phyloP scores from a whole-genome alignment of 176 grass and related monocot species.

The Triticum timopheevii region DNA sequence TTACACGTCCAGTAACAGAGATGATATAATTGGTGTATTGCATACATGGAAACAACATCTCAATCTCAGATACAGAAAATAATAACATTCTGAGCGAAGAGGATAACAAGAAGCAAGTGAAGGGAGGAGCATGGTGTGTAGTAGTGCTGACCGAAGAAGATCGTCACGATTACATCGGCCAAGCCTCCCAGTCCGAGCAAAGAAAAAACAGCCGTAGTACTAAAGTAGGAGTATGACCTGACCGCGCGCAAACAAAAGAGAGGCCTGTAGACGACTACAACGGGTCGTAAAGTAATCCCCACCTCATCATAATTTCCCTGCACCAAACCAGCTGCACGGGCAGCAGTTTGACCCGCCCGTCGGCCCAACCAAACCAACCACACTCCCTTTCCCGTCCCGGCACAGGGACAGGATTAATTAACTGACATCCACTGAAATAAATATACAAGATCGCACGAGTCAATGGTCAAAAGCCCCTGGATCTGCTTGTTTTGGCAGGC shows the following conservation, averaged over 20 bases:
- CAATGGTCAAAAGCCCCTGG: slow-evolving; percentile 32
- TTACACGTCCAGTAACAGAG: not conserved
- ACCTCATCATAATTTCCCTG: not conserved
- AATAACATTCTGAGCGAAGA: too few relatives aligned
- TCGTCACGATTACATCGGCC: slow-evolving; percentile 22
- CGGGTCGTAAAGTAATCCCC: slow-evolving; percentile 27
- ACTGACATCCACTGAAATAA: not conserved
- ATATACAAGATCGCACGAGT: not conserved
- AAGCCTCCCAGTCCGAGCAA: not conserved
- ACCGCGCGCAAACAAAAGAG: slow-evolving; percentile 11
- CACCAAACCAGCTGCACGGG: slow-evolving; percentile 19
- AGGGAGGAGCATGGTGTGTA: slow-evolving; percentile 13
- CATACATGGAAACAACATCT: not conserved
- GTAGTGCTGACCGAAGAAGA: slow-evolving; percentile 31
- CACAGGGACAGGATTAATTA: not conserved
- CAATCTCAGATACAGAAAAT: not conserved
- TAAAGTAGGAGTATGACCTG: not conserved
- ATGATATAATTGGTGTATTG: not conserved
- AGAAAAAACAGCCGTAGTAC: not conserved
- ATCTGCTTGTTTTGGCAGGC: slow-evolving; percentile 1
- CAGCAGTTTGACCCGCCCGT: slow-evolving; percentile 34
- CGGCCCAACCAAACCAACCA: slow-evolving; percentile 14
- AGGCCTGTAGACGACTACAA: slow-evolving; percentile 4
- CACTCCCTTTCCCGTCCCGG: not conserved
- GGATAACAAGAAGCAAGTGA: too few relatives aligned